Evolutionary conservation across 345 rosid genomes (phyloP).

Genomic region (Sapria himalayana): DNA sequence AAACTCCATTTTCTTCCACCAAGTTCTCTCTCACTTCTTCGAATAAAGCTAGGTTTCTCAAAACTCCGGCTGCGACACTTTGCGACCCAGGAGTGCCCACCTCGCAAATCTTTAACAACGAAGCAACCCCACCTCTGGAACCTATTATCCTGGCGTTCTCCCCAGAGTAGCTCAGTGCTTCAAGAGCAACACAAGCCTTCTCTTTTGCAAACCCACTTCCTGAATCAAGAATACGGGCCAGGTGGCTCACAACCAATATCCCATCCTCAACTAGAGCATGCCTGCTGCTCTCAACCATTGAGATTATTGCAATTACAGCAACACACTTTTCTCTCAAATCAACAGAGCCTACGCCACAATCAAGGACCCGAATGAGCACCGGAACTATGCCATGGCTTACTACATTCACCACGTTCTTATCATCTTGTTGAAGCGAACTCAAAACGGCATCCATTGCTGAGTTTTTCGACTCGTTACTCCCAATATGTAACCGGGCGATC

Average conservation of each 20-base stretch:
- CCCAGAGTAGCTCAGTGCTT: slow-evolving; percentile 40
- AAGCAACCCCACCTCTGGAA: slow-evolving; percentile 69
- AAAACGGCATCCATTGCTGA: slow-evolving; percentile 53
- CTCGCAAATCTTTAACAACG: slow-evolving; percentile 60
- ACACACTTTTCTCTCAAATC: slow-evolving; percentile 61
- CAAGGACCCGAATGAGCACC: slow-evolving; percentile 44
- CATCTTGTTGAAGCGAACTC: slow-evolving; percentile 33
- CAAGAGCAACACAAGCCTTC: slow-evolving; percentile 70
- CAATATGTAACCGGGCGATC: slow-evolving; percentile 66
- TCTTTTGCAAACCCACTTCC: slow-evolving; percentile 77
- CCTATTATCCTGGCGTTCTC: slow-evolving; percentile 77
- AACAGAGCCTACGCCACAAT: slow-evolving; percentile 29
- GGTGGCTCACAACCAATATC: slow-evolving; percentile 40
- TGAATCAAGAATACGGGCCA: slow-evolving; percentile 62
- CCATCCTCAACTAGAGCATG: slow-evolving; percentile 65
- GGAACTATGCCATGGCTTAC: slow-evolving; percentile 86
- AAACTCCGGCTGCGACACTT: slow-evolving; percentile 66
- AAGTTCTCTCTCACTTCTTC: slow-evolving; percentile 50
- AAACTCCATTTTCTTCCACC: slow-evolving; percentile 42
- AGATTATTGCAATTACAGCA: slow-evolving; percentile 46
- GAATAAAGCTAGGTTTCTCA: slow-evolving; percentile 44
- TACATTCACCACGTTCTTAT: slow-evolving; percentile 73
- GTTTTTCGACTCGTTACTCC: slow-evolving; percentile 43
- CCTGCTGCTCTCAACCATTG: slow-evolving; percentile 58
- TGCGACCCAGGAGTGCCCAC: slow-evolving; percentile 72